Conservation (phyloP, 1,284 basidiomycete species). For the Bjerkandera adusta region DNA sequence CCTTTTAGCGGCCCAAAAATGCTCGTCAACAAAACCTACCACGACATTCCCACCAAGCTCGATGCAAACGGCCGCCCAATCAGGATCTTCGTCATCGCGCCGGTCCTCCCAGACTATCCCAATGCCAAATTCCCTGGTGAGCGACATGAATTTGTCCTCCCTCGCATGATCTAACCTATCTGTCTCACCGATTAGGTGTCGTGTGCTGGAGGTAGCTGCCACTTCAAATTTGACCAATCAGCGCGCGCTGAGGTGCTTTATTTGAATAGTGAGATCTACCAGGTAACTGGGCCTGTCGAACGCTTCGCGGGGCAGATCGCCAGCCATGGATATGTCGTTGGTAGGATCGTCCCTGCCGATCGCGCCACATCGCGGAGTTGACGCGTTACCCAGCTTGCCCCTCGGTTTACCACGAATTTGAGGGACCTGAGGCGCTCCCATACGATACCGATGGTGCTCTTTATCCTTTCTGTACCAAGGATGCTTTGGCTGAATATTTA, state of each 20-base stretch:
- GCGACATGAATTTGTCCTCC: constrained; percentile 11
- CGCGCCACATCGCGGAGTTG: not conserved
- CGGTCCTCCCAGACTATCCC: constrained; percentile 68
- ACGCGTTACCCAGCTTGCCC: constrained; percentile 59
- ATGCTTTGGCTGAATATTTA: not conserved
- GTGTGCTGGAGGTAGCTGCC: constrained; percentile 67
- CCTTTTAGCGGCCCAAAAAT: too few relatives aligned
- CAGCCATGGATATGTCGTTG: constrained; percentile 81
- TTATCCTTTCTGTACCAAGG: constrained; percentile 1
- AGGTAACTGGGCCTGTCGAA: constrained; percentile 85
- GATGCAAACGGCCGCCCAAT: constrained; percentile 64
- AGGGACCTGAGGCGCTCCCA: constrained; percentile 81
- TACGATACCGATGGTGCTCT: constrained; percentile 78
- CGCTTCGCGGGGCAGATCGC: constrained; percentile 92
- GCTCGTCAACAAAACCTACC: constrained; percentile 78
- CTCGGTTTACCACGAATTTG: constrained; percentile 87
- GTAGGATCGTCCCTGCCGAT: constrained; percentile 34
- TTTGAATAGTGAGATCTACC: constrained; percentile 72
- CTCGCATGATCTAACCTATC: not conserved
- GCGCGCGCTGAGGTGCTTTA: constrained; percentile 3
- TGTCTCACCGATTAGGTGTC: constrained; percentile 48
- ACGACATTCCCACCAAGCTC: constrained; percentile 73
- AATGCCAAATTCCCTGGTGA: constrained; percentile 80
- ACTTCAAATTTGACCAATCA: not conserved
- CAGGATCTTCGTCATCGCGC: constrained; percentile 76